These are phyloP conservation scores for Sporopachydermia quercuum DNA, from an alignment of 805 yeast species.

Conservation along the genomic window DNA sequence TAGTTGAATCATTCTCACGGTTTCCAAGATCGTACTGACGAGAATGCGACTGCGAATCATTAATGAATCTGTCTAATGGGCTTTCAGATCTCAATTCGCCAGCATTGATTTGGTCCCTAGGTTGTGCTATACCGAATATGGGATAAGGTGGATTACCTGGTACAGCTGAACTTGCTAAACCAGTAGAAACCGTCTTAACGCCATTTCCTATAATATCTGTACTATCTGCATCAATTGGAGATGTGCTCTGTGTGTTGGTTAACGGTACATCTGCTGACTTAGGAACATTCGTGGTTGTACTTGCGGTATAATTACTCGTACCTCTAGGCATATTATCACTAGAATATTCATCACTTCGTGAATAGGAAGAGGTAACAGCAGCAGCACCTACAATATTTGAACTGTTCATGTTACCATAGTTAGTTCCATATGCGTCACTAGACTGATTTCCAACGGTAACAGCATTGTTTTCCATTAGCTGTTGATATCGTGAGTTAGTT, in stretches of 20 bases:
- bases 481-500: conserved; percentile 1
- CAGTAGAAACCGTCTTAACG: conserved; percentile 1
- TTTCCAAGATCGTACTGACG: conserved; percentile 1
- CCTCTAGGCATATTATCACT: conserved; percentile 1
- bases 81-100: conserved; percentile 1
- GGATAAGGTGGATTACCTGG: conserved; percentile 1
- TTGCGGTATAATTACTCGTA: conserved; percentile 1
- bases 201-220: conserved; percentile 1
- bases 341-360: conserved; percentile 1
- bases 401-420: conserved; percentile 1
- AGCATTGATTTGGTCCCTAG: conserved; percentile 1
- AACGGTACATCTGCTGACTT: background rate
- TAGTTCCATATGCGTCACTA: conserved; percentile 1
- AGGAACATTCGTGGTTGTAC: conserved; percentile 1
- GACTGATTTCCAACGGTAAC: conserved; percentile 1
- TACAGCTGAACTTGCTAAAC: conserved; percentile 1
- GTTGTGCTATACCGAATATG: conserved; percentile 1
- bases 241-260: conserved; percentile 1
- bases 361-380: conserved; percentile 1
- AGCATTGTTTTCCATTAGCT: conserved; percentile 1
- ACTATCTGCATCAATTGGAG: conserved; percentile 1
- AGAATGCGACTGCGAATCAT: conserved; percentile 1
- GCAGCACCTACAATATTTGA: conserved; percentile 1
- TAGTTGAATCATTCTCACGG: conserved; percentile 1
- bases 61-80: conserved; percentile 1